These are phyloP conservation scores for Harrya chromipes DNA, from an alignment of 768 basidiomycete genomes.

Conservation along the genomic window DNA sequence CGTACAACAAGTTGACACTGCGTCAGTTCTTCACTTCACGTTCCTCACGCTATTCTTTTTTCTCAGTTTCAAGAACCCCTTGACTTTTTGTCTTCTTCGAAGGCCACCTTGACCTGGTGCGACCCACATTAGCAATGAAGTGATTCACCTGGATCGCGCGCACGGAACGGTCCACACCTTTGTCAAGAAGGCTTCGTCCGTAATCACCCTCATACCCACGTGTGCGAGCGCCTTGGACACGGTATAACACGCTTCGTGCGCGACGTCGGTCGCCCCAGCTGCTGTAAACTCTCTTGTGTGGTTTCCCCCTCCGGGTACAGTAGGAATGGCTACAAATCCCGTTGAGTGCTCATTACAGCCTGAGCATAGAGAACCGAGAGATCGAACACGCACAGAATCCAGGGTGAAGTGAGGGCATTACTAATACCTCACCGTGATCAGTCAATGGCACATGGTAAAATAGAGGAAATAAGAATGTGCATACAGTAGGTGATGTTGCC, in stretches of 20 bases:
- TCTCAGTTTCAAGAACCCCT: slow-evolving; percentile 4
- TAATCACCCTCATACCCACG: slow-evolving; percentile 63
- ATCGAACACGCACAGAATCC: slow-evolving; percentile 43
- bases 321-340: slow-evolving; percentile 65
- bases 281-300: slow-evolving; percentile 70
- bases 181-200: slow-evolving; percentile 61
- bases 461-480: not conserved
- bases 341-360: not conserved
- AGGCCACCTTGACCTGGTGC: slow-evolving; percentile 45
- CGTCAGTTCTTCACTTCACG: not conserved
- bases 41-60: too few relatives aligned
- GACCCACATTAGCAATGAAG: not conserved
- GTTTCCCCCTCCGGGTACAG: slow-evolving; percentile 67
- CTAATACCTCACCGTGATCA: slow-evolving; percentile 24
- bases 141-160: not conserved
- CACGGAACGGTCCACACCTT: slow-evolving; percentile 39
- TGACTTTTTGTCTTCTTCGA: slow-evolving; percentile 41
- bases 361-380: not conserved
- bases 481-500: slow-evolving; percentile 69
- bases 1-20: not conserved
- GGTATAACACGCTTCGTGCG: slow-evolving; percentile 66
- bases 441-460: not conserved
- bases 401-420: slow-evolving; percentile 69
- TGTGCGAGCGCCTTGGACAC: slow-evolving; percentile 71
- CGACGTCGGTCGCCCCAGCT: slow-evolving; percentile 54